Evolutionary conservation across 352 stramenopile genomes (phyloP), one percentile per base, ranked within the genome.

Genomic region (Globisporangium polare): DNA sequence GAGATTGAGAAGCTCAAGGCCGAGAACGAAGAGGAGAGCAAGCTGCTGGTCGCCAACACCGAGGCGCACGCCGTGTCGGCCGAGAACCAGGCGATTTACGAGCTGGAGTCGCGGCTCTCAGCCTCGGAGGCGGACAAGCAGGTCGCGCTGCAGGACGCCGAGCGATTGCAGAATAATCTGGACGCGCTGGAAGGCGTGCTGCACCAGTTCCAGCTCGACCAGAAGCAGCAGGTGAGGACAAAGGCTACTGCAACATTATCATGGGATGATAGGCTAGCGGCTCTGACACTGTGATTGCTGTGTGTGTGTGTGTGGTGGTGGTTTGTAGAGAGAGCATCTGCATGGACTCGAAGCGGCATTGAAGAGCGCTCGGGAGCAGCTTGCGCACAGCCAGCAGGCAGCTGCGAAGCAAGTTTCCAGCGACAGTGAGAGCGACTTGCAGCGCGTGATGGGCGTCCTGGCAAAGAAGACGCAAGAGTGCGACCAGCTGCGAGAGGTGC

Each of bases 401-500:
- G 42, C 18, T 45, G 41, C 42, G 9, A 50, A 26, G 35, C 49
- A 17, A 42, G n/a, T 17, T 22, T 64, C 22, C 35, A 51, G 39
- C 10, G 56, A 58, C 13, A 60, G 69, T 26, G 47, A 71, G n/a
- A 76, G 73, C 29, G 78, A 90, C 52, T 65, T 89, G 5, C 63
- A 79, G 53, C 70, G 80, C 2, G 71, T 90, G 1, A 77, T 89
- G 58, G 68, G 75, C 5, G 71, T 75, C 12, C 61, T 92, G 15
- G 65, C 69, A 5, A 88, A 85, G 55, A 89, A 89, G 24, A 80
- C 76, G 2, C 75, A 67, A 3, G 83, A 92, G 49, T 90, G 83
- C 58, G 83, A 89, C 0, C 78, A 89, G 27, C 69, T 92, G 13
- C 72, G 80, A 37, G 83, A 92, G 76, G 81, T 88, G 59, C 5